Evolutionary conservation across 1,139 yeast species (phyloP).

Genomic region (Lizanozyma gosingica): DNA sequence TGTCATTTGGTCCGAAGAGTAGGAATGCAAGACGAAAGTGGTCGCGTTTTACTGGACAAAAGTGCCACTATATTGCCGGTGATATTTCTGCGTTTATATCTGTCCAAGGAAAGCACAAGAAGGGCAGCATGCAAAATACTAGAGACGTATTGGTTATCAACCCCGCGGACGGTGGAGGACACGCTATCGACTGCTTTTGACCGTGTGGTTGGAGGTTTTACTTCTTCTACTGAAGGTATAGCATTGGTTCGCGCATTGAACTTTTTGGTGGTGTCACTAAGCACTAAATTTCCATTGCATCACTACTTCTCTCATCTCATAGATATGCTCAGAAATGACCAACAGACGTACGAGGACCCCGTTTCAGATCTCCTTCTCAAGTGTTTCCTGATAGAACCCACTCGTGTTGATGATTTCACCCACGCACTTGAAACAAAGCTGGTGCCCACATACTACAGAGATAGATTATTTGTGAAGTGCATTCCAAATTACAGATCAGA

Average conservation of each 20-base stretch:
- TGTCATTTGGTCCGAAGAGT: conserved; percentile 73
- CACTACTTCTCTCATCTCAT: conserved; percentile 34
- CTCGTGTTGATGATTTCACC: conserved; percentile 20
- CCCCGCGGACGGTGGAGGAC: conserved; percentile 47
- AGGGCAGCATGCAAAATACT: conserved; percentile 49
- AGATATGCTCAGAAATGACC: conserved; percentile 22
- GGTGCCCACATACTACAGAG: conserved; percentile 18
- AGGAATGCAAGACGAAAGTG: conserved; percentile 56
- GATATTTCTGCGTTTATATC: conserved; percentile 45
- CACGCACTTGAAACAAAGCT: conserved; percentile 35
- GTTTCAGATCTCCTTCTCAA: background rate
- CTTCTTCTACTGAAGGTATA: conserved; percentile 36
- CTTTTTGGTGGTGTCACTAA: conserved; percentile 10
- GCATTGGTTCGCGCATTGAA: conserved; percentile 25
- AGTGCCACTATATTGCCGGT: conserved; percentile 49
- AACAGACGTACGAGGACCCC: background rate
- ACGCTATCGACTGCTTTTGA: conserved; percentile 27
- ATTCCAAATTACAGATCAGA: conserved; percentile 14
- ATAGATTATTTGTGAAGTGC: conserved; percentile 20
- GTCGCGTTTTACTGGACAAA: conserved; percentile 36
- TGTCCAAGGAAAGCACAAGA: conserved; percentile 32
- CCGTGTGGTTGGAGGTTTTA: conserved; percentile 38
- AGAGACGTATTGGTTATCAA: conserved; percentile 60
- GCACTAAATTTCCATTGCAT: conserved; percentile 29
- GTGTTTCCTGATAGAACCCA: background rate